Evolutionary conservation across 768 basidiomycete species (phyloP).

Genomic region (Hericium erinaceus): DNA sequence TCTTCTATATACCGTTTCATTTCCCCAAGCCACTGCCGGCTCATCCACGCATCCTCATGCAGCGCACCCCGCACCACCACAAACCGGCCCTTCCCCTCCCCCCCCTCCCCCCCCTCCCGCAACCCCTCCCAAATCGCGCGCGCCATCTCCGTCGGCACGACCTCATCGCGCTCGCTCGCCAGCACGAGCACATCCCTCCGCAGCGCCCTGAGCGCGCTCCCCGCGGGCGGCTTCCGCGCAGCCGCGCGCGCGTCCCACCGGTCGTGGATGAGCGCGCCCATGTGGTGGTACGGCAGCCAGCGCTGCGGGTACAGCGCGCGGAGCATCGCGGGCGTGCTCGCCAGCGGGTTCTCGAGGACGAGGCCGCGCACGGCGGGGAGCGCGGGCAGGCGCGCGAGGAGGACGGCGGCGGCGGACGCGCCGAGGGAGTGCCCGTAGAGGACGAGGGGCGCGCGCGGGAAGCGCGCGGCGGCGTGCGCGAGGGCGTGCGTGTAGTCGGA

Average conservation of each 20-base stretch:
- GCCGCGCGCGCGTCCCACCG: conserved; percentile 35
- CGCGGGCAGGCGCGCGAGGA: conserved; percentile 20
- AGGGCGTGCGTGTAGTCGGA: conserved; percentile 31
- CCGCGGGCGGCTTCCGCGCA: conserved; percentile 1
- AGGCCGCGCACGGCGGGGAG: conserved; percentile 23
- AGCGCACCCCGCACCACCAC: conserved; percentile 25
- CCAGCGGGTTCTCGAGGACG: conserved; percentile 42
- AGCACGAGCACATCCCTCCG: conserved; percentile 24
- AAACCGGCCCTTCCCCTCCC: neutral
- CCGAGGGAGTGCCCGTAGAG: conserved; percentile 44
- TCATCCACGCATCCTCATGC: conserved; percentile 31
- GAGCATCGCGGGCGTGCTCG: conserved; percentile 38
- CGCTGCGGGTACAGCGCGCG: conserved; percentile 35
- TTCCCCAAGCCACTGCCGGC: conserved; percentile 21
- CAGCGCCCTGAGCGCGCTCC: conserved; percentile 13
- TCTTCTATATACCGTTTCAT: conserved; percentile 17
- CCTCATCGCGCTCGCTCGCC: conserved; percentile 36
- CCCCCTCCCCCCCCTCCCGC: neutral
- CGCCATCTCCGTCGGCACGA: conserved; percentile 34
- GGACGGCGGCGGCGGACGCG: conserved; percentile 32
- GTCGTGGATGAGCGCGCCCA: conserved; percentile 35
- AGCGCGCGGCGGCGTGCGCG: conserved; percentile 22
- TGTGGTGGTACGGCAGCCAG: conserved; percentile 42
- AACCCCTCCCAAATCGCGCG: conserved; percentile 17
- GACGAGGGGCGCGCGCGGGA: conserved; percentile 25